Conservation (phyloP, 2,329 filamentous ascomycete species). For the Exophiala sp. region DNA sequence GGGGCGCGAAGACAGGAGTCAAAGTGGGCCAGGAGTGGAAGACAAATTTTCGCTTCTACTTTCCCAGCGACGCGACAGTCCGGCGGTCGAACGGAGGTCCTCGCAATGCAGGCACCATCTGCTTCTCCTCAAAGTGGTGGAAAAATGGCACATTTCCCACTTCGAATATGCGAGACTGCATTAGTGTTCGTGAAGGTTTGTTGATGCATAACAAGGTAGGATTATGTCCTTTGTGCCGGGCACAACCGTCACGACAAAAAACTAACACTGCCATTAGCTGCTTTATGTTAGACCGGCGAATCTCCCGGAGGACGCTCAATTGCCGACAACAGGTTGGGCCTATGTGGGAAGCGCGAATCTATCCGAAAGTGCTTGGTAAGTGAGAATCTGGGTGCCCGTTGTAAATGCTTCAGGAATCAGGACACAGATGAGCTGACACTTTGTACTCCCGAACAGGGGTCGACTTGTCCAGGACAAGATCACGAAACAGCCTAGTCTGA, state of each 20-base stretch:
- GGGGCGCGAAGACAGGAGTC: not conserved
- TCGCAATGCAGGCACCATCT: constrained; percentile 74
- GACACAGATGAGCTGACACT: constrained; percentile 4
- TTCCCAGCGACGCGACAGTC: constrained; percentile 72
- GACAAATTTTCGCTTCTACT: constrained; percentile 69
- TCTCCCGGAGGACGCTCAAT: constrained; percentile 1
- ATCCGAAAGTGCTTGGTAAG: constrained; percentile 87
- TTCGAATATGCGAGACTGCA: constrained; percentile 68
- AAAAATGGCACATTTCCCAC: constrained; percentile 64
- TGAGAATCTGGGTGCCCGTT: constrained; percentile 18
- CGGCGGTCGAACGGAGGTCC: constrained; percentile 60
- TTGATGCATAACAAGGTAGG: constrained; percentile 86
- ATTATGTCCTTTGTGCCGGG: not conserved
- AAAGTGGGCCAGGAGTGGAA: constrained; percentile 14
- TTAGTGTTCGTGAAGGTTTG: constrained; percentile 66
- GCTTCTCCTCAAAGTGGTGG: constrained; percentile 71
- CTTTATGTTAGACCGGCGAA: constrained; percentile 16
- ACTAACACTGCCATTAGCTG: constrained; percentile 5
- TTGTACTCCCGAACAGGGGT: constrained; percentile 56
- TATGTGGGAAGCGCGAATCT: constrained; percentile 91
- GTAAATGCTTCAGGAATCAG: not conserved
- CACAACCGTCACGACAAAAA: not conserved
- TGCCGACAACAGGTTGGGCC: constrained; percentile 58
- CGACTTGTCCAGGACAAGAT: constrained; percentile 66
- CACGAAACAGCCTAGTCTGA: constrained; percentile 69